Base-by-base conservation (phyloP, 2,329 filamentous ascomycete genomes). In the Trichophyton verrucosum region DNA sequence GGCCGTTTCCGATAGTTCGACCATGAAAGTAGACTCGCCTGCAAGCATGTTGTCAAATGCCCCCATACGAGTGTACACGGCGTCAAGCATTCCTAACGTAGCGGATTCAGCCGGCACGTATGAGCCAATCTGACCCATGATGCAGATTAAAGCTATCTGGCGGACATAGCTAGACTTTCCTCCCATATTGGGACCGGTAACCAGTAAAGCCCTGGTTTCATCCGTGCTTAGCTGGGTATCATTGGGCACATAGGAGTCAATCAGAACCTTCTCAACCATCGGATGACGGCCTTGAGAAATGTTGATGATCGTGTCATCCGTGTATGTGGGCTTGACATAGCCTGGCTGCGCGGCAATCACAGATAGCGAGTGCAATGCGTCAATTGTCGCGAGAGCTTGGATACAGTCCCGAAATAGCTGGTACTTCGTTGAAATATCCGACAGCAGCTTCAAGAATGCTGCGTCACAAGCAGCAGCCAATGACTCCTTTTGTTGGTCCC, bases 161-260 rank as follows among this genome's bases (percentile, higher is more conserved):
- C 94, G 89, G 22, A 99, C 92, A 73, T 96, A 99, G 61, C 88
- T 94, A n/a, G 90, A 96, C 72, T 99, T 99, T 61, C 94, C 94
- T 68, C 94, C 94, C 94, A 99, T 99, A 76, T 99, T 99, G 33
- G 94, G 94, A 0, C 94, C 94, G 0, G 94, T 99, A 68, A 99
- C 86, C 61, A 97, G 86, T 66, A 96, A 83, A 1, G 90, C 89
- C 4, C 88, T 81, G 0, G 84, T 82, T 0, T 78, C 71, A 1
- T 84, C 81, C 2, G 84, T 81, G n/a, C 83, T 81, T 55, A 97
- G 82, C 1, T 82, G 76, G 9, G 90, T 87, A 68, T 87, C 84
- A 74, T 99, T 99, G 55, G 94, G 92, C 61, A 99, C 95, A 74
- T 97, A 99, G 58, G 84, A 81, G 66, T 88, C 84, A 3, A 92